phyloP scores from a whole-genome alignment of 1,284 basidiomycete species.

The Microbotryum scabiosae region DNA sequence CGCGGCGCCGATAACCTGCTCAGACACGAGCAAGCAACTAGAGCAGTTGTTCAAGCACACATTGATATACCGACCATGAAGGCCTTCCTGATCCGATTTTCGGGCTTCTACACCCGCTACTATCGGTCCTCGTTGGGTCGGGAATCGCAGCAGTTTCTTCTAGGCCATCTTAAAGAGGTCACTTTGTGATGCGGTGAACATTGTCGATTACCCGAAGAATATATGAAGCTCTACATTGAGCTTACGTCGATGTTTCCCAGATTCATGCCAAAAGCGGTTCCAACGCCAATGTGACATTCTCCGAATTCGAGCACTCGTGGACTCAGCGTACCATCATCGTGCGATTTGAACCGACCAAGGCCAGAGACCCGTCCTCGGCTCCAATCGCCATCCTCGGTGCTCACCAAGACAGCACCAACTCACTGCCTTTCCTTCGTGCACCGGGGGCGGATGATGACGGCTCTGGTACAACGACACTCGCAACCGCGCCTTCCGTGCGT shows the following conservation, averaged over 20 bases:
- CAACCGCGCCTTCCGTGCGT: constrained; percentile 77
- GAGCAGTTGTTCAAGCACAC: constrained; percentile 39
- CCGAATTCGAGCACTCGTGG: constrained; percentile 83
- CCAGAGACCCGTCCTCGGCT: constrained; percentile 5
- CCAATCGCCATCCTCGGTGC: constrained; percentile 54
- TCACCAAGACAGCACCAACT: constrained; percentile 83
- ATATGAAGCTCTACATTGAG: no score
- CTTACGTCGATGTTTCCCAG: no score
- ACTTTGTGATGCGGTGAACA: no score
- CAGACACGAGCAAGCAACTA: constrained; percentile 17
- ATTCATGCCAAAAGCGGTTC: neutral
- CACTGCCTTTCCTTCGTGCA: constrained; percentile 68
- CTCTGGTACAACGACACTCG: constrained; percentile 81
- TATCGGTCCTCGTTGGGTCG: constrained; percentile 58
- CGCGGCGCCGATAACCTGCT: no score
- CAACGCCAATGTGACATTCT: constrained; percentile 40
- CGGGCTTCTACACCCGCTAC: constrained; percentile 42
- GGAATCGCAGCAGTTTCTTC: constrained; percentile 68
- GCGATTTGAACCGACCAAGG: constrained; percentile 42
- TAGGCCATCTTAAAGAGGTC: constrained; percentile 55
- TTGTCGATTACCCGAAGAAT: no score
- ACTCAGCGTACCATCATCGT: constrained; percentile 77
- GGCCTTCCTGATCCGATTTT: constrained; percentile 23
- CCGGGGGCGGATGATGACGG: constrained; percentile 79
- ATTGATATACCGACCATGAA: constrained; percentile 60